Conservation (phyloP, 192 early-diverging fungal species). For the Backusella tarrabulga region DNA sequence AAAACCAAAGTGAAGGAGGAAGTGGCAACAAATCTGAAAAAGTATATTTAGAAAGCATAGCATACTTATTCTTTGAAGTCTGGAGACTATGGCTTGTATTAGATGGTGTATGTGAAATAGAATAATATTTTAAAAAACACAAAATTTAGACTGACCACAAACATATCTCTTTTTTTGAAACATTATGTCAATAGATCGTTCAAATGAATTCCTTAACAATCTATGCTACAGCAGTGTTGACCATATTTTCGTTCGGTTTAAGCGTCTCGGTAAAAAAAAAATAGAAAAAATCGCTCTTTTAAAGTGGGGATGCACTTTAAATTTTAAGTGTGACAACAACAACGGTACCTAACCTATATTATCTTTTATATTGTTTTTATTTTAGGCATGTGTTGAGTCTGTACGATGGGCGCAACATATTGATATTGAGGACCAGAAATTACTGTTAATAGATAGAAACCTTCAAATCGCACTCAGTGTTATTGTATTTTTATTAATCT, state of each 20-base stretch:
- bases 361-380: not conserved
- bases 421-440: not conserved
- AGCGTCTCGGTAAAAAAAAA: not conserved
- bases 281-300: not conserved
- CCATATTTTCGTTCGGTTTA: not conserved
- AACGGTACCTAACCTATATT: not conserved
- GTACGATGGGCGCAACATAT: not conserved
- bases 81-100: not conserved
- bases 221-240: not conserved
- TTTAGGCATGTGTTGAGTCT: constrained; percentile 3
- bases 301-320: not conserved
- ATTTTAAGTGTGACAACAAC: not conserved
- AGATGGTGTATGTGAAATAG: not conserved
- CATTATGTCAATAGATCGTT: not conserved
- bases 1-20: not conserved
- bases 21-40: not conserved
- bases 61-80: not conserved
- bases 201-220: not conserved
- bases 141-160: not conserved
- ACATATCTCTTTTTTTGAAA: not conserved
- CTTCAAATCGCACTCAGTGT: not conserved
- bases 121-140: not conserved
- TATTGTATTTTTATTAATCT: not conserved
- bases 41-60: not conserved
- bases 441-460: not conserved